Evolutionary conservation across 176 grass and related monocot species (phyloP).

Genomic region (Ensete glaucum): DNA sequence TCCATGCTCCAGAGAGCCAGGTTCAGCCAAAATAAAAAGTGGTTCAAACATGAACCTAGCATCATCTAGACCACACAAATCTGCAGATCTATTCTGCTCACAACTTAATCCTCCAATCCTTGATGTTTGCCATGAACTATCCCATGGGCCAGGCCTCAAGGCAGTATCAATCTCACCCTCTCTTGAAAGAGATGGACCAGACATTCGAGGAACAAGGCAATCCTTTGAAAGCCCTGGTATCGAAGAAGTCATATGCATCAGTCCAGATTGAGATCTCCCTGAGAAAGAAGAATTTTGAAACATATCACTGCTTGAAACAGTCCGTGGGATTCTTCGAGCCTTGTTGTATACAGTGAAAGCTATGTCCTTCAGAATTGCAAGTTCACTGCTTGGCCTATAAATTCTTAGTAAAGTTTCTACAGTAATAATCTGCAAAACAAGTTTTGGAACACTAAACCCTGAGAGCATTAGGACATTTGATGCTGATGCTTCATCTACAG

Average conservation of each 20-base stretch:
- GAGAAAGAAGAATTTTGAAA: slow-evolving; percentile 66
- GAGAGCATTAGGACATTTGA: slow-evolving; percentile 92
- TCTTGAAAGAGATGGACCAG: slow-evolving; percentile 59
- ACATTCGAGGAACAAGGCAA: slow-evolving; percentile 69
- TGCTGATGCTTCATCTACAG: slow-evolving; percentile 58
- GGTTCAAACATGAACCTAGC: slow-evolving; percentile 91
- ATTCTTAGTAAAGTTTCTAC: slow-evolving; percentile 68
- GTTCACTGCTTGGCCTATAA: slow-evolving; percentile 72
- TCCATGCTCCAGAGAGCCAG: slow-evolving; percentile 62
- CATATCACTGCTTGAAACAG: slow-evolving; percentile 48
- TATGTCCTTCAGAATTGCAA: slow-evolving; percentile 86
- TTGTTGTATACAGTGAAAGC: slow-evolving; percentile 97
- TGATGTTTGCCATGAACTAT: slow-evolving; percentile 73
- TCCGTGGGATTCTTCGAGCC: slow-evolving; percentile 56
- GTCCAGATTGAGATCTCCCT: slow-evolving; percentile 51
- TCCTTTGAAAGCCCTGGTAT: slow-evolving; percentile 81
- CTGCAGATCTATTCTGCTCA: slow-evolving; percentile 48
- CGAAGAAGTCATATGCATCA: slow-evolving; percentile 81
- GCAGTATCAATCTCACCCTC: slow-evolving; percentile 81
- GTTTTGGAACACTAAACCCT: slow-evolving; percentile 83
- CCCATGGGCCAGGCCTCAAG: slow-evolving; percentile 71
- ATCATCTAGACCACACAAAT: slow-evolving; percentile 70
- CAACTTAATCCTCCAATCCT: slow-evolving; percentile 41
- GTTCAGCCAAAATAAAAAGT: slow-evolving; percentile 80
- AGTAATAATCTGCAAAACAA: slow-evolving; percentile 90